phyloP scores from a whole-genome alignment of 2,329 filamentous ascomycete species.

The Stagonosporopsis rhizophila region DNA sequence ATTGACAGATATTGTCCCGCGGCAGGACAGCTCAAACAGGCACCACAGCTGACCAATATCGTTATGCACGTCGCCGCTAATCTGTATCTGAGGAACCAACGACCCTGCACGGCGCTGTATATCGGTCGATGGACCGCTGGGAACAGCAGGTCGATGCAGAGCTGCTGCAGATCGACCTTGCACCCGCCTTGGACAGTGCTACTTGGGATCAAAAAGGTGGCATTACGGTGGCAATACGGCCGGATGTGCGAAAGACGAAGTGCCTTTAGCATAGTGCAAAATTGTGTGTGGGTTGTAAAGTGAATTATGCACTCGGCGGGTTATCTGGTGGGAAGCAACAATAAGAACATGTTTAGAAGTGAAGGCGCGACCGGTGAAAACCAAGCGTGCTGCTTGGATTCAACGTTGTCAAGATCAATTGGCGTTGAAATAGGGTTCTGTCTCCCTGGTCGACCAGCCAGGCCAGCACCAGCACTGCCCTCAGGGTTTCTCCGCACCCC shows the following conservation, averaged over 20 bases:
- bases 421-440: slow-evolving; percentile 49
- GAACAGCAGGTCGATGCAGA: slow-evolving; percentile 30
- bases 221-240: slow-evolving; percentile 1
- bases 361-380: neutral
- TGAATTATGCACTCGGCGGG: slow-evolving; percentile 9
- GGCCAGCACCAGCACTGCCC: slow-evolving; percentile 44
- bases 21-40: neutral
- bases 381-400: slow-evolving; percentile 4
- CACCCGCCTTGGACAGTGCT: slow-evolving; percentile 32
- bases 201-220: slow-evolving; percentile 20
- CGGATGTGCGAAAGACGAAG: slow-evolving; percentile 9
- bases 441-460: slow-evolving; percentile 40
- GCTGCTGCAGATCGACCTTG: slow-evolving; percentile 24
- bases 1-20: slow-evolving; percentile 1
- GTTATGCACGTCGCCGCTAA: slow-evolving; percentile 41
- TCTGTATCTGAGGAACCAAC: slow-evolving; percentile 27
- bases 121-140: slow-evolving; percentile 18
- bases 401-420: slow-evolving; percentile 2
- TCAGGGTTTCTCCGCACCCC: slow-evolving; percentile 49
- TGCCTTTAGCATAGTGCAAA: slow-evolving; percentile 9
- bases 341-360: neutral
- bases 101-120: slow-evolving; percentile 28
- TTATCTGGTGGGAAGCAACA: neutral
- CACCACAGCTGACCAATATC: slow-evolving; percentile 35
- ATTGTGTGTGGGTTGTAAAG: slow-evolving; percentile 19